Base-by-base conservation (phyloP, 2,329 filamentous ascomycete genomes). In the Colletotrichum tabaci region DNA sequence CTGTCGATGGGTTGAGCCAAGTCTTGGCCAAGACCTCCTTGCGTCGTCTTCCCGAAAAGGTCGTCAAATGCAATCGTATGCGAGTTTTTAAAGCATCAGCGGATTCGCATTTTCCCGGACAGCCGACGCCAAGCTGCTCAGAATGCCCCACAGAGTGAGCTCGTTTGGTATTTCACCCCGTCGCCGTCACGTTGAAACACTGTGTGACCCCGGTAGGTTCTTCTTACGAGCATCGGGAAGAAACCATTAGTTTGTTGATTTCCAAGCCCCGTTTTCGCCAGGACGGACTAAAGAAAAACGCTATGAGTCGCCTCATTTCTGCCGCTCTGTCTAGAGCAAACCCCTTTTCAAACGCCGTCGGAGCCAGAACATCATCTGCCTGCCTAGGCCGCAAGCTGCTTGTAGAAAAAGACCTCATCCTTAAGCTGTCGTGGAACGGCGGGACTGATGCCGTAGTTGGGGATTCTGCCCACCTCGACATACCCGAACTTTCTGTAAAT, bases 401-500 rank as follows among this genome's bases (percentile, higher is more conserved):
- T 91, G 79, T 90, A 91, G 75, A 90, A 89, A 74, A 90, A 88
- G 0, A 86, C 84, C 63, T 85, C 86, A 72, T 86, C 86, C 73
- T 84, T 85, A 66, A 87, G 78, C 55, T 83, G 84, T 35, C 87
- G 84, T 38, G 72, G 70, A 61, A 68, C 70, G 13, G 82, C 82
- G 21, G 86, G 87, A 74, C 82, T 86, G 66, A 86, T 80, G 61
- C 83, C 85, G 79, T 87, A 90, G 55, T 83, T 83, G 18, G 88
- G 88, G 42, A 92, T 84, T 61, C 83, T 85, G 35, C 90, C 89
- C 18, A 88, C 79, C 77, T 87, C 84, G 10, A 80, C 80, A 75
- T 90, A 92, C 5, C 88, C 89, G n/a, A 91, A 80, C 66, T 82
- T 85, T 40, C 81, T 84, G 78, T 87, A 92, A 8, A 90, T 81